These are phyloP conservation scores for Phytophthora melonis DNA, from an alignment of 352 stramenopile species.

Conservation along the genomic window DNA sequence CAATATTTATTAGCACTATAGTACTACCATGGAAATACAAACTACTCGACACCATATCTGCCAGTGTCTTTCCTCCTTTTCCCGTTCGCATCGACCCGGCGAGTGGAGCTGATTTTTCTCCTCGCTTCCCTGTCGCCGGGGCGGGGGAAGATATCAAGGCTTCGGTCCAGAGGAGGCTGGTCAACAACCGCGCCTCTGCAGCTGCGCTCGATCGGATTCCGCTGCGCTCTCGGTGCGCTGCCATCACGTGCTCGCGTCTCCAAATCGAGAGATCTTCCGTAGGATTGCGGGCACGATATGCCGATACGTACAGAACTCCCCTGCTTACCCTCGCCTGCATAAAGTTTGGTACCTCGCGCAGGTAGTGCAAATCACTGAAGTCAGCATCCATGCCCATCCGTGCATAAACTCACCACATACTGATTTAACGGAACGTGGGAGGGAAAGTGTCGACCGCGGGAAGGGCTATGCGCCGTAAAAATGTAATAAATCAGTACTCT, in stretches of 20 bases:
- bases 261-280: constrained; percentile 41
- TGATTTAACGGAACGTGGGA: too few relatives aligned
- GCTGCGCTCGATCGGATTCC: constrained; percentile 20
- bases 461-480: too few relatives aligned
- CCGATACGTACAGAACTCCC: too few relatives aligned
- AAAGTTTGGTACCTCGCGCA: too few relatives aligned
- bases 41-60: constrained; percentile 25
- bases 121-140: not conserved
- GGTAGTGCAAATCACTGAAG: too few relatives aligned
- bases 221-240: constrained; percentile 17
- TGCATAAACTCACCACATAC: too few relatives aligned
- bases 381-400: too few relatives aligned
- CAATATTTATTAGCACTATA: constrained; percentile 51
- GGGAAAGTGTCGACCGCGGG: too few relatives aligned
- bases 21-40: constrained; percentile 49
- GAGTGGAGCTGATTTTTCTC: constrained; percentile 2
- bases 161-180: constrained; percentile 18
- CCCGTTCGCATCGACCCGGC: not conserved
- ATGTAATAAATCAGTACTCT: too few relatives aligned
- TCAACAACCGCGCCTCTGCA: constrained; percentile 21
- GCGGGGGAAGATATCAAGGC: not conserved
- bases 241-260: constrained; percentile 39
- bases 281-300: constrained; percentile 30
- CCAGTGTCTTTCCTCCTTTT: not conserved
- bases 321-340: too few relatives aligned